Base-by-base conservation (phyloP, 2,329 filamentous ascomycete species). In the Penicillium sp. region DNA sequence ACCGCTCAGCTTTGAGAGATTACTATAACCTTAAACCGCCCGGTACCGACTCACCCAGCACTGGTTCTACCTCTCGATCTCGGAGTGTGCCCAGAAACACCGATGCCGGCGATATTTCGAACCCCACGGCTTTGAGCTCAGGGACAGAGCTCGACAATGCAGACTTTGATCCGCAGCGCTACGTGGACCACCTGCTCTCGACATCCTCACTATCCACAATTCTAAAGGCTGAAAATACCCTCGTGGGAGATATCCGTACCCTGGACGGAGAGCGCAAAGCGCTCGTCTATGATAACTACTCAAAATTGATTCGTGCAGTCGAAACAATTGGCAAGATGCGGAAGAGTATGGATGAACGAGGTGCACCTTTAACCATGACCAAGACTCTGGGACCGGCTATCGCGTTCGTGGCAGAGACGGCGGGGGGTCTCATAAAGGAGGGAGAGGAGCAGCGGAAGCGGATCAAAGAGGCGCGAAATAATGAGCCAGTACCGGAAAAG, bases 251-350 rank as follows among this genome's bases (percentile, higher is more conserved):
- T 77, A 93, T 96, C 48, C 80, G 92, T 37, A 93, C 91, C 2
- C 81, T 99, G 19, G 95, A 98, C 69, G 93, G 93, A 24, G 95
- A 99, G 81, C 90, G 95, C 75, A 99, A 99, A 77, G 93, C 93
- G 1, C 78, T 99, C 60, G 95, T 99, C 5, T 99, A 99, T 74
- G 93, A 99, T 73, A 99, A 99, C 72, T 99, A 98, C 75, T 95
- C 90, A 65, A 98, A 98, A 77, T 78, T 99, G 64, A 97, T 99
- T 64, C 86, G 89, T n/a, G 95, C 95, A 1, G 97, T 96, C 11
- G 93, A 96, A 75, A 98, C 93, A 3, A 99, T 99, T 68, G 85
- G 90, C 49, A 91, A 90, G 77, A 80, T 81, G 78, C 71, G 78
- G 31, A 69, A 67, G 56, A 79, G 77, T 56, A 79, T 81, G 73